Percentiles rank a stretch among this genome's conserved stretches.
Conservation (phyloP, 1,284 basidiomycete genomes). For the Ustilago vetiveriae region DNA sequence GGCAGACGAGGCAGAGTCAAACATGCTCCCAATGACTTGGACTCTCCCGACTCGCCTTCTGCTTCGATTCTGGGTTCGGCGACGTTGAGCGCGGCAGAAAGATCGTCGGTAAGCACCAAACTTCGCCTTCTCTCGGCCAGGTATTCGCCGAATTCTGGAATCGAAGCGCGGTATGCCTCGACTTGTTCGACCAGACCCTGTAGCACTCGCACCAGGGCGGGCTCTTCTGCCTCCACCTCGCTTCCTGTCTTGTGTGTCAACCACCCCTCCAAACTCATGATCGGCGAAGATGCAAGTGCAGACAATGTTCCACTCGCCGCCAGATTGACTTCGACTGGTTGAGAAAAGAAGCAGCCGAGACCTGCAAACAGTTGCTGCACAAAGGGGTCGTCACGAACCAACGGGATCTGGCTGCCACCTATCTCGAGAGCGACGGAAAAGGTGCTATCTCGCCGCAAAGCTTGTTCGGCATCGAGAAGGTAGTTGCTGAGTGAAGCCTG, state of each 20-base stretch:
- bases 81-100: constrained; percentile 81
- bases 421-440: constrained; percentile 25
- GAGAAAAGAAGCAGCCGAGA: constrained; percentile 81
- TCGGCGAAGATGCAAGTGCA: constrained; percentile 80
- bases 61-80: constrained; percentile 6
- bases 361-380: constrained; percentile 77
- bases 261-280: constrained; percentile 88
- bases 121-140: constrained; percentile 87
- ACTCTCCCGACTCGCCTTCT: not conserved
- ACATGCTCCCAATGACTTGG: constrained; percentile 2
- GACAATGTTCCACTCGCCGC: constrained; percentile 84
- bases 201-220: constrained; percentile 45
- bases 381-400: constrained; percentile 82
- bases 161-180: constrained; percentile 76
- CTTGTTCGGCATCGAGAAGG: constrained; percentile 78
- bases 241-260: constrained; percentile 72
- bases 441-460: constrained; percentile 62
- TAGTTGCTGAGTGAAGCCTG: constrained; percentile 69
- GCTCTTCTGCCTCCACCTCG: constrained; percentile 71
- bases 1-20: constrained; percentile 23
- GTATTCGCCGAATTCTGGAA: constrained; percentile 84
- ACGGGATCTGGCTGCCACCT: constrained; percentile 61
- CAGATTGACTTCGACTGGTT: constrained; percentile 86
- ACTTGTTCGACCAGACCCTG: constrained; percentile 70
- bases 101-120: constrained; percentile 88